phyloP scores from a whole-genome alignment of 257 asterid genomes.

The Avicennia marina region DNA sequence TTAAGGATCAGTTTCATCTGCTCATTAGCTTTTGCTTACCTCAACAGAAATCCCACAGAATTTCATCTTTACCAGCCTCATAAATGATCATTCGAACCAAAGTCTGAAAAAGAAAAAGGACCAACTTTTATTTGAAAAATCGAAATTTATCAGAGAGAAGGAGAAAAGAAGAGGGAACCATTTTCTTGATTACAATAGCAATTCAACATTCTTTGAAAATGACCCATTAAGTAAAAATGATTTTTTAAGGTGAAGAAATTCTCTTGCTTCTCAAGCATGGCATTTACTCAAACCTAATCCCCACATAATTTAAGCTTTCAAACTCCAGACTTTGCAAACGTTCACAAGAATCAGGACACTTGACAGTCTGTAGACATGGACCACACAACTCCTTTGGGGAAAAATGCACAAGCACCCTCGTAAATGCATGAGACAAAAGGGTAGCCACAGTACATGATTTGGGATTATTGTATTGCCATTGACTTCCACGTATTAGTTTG shows the following conservation, averaged over 20 bases:
- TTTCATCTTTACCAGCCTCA: slow-evolving; percentile 26
- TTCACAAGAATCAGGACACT: slow-evolving; percentile 60
- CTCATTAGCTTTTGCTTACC: slow-evolving; percentile 26
- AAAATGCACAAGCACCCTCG: slow-evolving; percentile 22
- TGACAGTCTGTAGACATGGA: slow-evolving; percentile 92
- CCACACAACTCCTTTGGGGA: slow-evolving; percentile 35
- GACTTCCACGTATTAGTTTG: slow-evolving; percentile 38
- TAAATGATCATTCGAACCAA: slow-evolving; percentile 17
- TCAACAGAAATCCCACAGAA: slow-evolving; percentile 23
- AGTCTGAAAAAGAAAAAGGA: slow-evolving; percentile 30
- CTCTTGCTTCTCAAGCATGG: slow-evolving; percentile 27
- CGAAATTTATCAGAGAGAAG: slow-evolving; percentile 19
- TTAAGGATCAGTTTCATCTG: slow-evolving; percentile 33
- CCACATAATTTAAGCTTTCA: slow-evolving; percentile 15
- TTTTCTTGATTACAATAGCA: slow-evolving; percentile 25
- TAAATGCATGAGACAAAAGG: slow-evolving; percentile 60
- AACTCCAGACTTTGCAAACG: slow-evolving; percentile 32
- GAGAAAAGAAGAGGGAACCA: not conserved
- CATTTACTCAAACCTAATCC: slow-evolving; percentile 39
- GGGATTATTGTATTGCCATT: slow-evolving; percentile 29
- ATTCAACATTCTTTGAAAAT: slow-evolving; percentile 43
- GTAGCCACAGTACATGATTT: slow-evolving; percentile 36
- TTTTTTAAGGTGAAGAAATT: slow-evolving; percentile 26
- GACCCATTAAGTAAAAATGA: slow-evolving; percentile 25
- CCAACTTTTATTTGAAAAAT: slow-evolving; percentile 19